These are phyloP conservation scores for Pochonia chlamydosporia DNA, from an alignment of 2,329 filamentous ascomycete species.

Conservation along the genomic window DNA sequence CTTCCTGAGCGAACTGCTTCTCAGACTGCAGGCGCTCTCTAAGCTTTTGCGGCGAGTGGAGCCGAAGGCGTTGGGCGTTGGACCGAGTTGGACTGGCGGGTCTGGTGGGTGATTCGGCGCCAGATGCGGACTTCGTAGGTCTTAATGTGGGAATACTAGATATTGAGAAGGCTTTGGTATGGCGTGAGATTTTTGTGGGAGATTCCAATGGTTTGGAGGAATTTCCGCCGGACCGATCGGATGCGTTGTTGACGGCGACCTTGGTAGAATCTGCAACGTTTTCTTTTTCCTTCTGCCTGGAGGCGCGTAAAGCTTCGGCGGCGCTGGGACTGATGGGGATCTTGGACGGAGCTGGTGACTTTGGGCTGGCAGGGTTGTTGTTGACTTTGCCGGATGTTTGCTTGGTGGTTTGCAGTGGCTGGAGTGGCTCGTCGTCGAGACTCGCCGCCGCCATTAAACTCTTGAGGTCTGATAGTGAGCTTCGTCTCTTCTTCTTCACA, in stretches of 20 bases:
- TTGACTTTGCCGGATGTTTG: slow-evolving; percentile 53
- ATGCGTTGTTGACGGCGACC: background rate
- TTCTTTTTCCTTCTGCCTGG: slow-evolving; percentile 43
- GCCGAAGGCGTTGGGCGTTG: slow-evolving; percentile 50
- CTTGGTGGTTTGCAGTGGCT: slow-evolving; percentile 47
- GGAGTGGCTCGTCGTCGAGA: slow-evolving; percentile 33
- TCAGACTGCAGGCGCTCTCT: slow-evolving; percentile 82
- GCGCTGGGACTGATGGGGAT: slow-evolving; percentile 45
- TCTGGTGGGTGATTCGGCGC: slow-evolving; percentile 17
- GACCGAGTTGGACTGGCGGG: slow-evolving; percentile 24
- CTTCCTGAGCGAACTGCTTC: slow-evolving; percentile 65
- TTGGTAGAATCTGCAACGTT: slow-evolving; percentile 19
- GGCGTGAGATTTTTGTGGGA: slow-evolving; percentile 24
- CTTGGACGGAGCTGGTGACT: slow-evolving; percentile 38
- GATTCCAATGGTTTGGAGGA: slow-evolving; percentile 15
- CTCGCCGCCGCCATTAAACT: slow-evolving; percentile 58
- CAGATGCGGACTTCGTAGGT: slow-evolving; percentile 25
- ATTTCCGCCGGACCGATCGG: background rate
- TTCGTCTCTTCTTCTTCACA: slow-evolving; percentile 76
- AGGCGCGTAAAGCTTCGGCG: slow-evolving; percentile 31
- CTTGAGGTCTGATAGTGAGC: slow-evolving; percentile 83
- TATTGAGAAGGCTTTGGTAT: slow-evolving; percentile 45
- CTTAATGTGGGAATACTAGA: slow-evolving; percentile 51
- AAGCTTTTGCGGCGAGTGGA: slow-evolving; percentile 68
- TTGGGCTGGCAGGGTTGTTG: slow-evolving; percentile 34